Evolutionary conservation across 163 green algal genomes (phyloP).

Genomic region (Chloromonas sp.): DNA sequence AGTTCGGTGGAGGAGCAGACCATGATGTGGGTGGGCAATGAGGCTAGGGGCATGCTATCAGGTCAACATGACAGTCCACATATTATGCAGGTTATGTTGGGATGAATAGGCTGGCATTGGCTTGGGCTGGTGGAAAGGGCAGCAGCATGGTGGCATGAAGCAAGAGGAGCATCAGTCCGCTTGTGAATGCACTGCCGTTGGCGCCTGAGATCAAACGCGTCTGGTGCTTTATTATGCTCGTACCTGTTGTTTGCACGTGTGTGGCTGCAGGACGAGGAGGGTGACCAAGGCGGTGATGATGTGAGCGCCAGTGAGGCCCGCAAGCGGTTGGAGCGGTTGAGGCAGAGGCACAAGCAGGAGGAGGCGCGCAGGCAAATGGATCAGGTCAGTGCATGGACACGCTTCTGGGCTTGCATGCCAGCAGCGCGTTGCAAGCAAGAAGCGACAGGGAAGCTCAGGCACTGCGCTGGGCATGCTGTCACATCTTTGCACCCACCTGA

Average conservation of each 20-base stretch:
- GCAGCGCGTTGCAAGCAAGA: neutral
- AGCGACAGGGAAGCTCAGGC: no score
- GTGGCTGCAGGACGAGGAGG: neutral
- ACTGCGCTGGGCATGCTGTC: no score
- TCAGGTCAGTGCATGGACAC: neutral
- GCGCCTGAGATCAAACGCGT: no score
- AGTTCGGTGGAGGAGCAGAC: slow-evolving; percentile 58
- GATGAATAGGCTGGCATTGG: no score
- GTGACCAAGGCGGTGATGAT: slow-evolving; percentile 6
- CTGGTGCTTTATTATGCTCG: no score
- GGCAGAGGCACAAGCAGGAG: slow-evolving; percentile 13
- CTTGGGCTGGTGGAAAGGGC: no score
- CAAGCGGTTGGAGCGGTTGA: slow-evolving; percentile 44
- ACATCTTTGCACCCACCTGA: neutral
- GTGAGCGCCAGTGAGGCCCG: slow-evolving; percentile 31
- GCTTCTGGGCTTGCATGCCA: neutral
- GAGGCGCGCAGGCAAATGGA: neutral
- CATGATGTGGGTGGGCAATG: neutral
- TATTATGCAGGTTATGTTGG: no score
- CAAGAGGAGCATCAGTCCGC: no score
- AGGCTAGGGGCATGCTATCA: no score
- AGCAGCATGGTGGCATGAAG: no score
- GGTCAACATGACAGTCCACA: no score
- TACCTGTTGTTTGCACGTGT: neutral
- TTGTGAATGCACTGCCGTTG: no score